Percentiles rank a stretch among this genome's conserved stretches.
These are phyloP conservation scores for Fusarium metavorans DNA, from an alignment of 2,329 filamentous ascomycete species.

Conservation along the genomic window DNA sequence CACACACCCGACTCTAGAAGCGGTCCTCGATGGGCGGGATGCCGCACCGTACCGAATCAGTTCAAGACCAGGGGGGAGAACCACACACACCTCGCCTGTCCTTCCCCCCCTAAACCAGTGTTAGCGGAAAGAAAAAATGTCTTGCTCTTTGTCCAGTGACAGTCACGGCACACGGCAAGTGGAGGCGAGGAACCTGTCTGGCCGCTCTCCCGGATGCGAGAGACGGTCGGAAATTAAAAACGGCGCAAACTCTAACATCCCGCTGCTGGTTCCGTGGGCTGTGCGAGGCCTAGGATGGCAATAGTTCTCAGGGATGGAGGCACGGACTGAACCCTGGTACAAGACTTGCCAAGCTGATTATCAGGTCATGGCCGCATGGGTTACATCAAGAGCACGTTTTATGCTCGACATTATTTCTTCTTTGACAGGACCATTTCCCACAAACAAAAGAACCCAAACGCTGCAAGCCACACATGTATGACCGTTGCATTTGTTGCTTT, in stretches of 20 bases:
- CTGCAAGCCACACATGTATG: neutral
- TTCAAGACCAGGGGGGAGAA: neutral
- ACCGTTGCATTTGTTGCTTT: neutral
- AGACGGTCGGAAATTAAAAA: neutral
- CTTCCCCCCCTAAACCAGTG: neutral
- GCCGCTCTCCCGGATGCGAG: neutral
- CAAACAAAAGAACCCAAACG: neutral
- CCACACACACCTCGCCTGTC: neutral
- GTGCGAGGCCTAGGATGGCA: neutral
- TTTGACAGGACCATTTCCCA: neutral
- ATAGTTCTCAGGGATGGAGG: neutral
- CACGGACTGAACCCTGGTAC: neutral
- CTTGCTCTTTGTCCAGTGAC: neutral
- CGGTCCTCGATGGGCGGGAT: neutral
- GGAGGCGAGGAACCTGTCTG: neutral
- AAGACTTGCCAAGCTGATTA: neutral
- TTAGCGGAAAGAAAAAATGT: neutral
- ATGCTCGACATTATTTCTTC: neutral
- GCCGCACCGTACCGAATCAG: neutral
- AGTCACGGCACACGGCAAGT: neutral
- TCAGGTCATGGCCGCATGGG: neutral
- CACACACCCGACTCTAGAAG: neutral
- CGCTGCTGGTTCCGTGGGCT: neutral
- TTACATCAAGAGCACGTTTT: neutral
- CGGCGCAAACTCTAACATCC: neutral